Percentiles rank a stretch among this genome's conserved stretches.
phyloP scores from a whole-genome alignment of 805 yeast genomes.

The Metschnikowia kofuensis region DNA sequence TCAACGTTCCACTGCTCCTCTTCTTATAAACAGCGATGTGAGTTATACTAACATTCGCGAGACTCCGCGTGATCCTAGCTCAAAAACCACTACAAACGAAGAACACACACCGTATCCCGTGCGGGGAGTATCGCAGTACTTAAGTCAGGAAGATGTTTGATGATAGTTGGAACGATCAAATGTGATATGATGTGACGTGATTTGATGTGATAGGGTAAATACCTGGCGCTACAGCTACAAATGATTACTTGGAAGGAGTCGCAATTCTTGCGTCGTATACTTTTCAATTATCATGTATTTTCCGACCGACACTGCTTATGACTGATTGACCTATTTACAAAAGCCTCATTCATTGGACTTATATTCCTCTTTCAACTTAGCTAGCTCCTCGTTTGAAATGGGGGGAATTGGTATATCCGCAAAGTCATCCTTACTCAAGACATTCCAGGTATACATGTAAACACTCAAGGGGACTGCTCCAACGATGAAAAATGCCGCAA shows the following conservation, averaged over 20 bases:
- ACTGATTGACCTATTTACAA: conserved; percentile 8
- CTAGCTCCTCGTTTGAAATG: conserved; percentile 71
- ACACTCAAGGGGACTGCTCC: conserved; percentile 68
- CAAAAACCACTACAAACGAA: background rate
- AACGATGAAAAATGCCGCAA: conserved; percentile 56
- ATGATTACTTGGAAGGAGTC: background rate
- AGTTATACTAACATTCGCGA: too few relatives aligned
- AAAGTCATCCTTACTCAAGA: conserved; percentile 75
- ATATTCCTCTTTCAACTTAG: conserved; percentile 68
- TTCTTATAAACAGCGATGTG: too few relatives aligned
- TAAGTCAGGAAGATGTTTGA: background rate
- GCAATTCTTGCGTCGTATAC: background rate
- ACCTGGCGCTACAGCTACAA: background rate
- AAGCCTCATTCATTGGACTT: conserved; percentile 38
- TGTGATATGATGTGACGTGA: too few relatives aligned
- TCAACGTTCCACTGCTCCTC: too few relatives aligned
- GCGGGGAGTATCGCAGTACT: conserved; percentile 18
- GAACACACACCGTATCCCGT: conserved; percentile 15
- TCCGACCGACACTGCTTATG: background rate
- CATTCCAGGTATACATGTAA: conserved; percentile 60
- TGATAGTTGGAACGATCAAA: background rate
- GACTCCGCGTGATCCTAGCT: background rate
- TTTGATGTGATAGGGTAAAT: too few relatives aligned
- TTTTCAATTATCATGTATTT: too few relatives aligned
- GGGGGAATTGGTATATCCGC: conserved; percentile 95